Evolutionary conservation across 2,329 filamentous ascomycete genomes (phyloP).

Genomic region (Teratosphaeria nubilosa): DNA sequence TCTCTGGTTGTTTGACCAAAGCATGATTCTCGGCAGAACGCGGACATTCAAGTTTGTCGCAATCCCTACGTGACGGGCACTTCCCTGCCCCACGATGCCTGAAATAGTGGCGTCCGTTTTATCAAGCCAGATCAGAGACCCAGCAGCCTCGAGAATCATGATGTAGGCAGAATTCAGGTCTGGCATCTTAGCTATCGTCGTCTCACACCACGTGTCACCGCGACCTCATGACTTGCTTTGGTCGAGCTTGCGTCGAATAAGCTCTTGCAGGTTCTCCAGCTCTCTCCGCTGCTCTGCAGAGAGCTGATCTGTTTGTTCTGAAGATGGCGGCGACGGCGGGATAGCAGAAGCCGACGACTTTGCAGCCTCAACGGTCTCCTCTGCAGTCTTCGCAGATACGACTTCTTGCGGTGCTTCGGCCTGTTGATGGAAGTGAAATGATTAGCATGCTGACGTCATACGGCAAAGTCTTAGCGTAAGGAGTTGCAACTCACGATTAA

Average conservation of each 20-base stretch:
- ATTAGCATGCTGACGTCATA: constrained; percentile 21
- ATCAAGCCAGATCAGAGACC: neutral
- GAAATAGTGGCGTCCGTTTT: neutral
- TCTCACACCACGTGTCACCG: neutral
- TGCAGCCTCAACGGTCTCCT: constrained; percentile 16
- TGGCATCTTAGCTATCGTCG: neutral
- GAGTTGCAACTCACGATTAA: constrained; percentile 48
- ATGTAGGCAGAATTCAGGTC: neutral
- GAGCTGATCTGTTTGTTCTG: constrained; percentile 24
- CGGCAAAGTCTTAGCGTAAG: constrained; percentile 8
- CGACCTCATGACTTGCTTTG: constrained; percentile 17
- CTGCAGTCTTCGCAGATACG: constrained; percentile 28
- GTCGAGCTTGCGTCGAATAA: constrained; percentile 25
- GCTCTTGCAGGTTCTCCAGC: constrained; percentile 25
- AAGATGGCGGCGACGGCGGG: constrained; percentile 18
- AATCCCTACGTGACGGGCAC: neutral
- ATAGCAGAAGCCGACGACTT: constrained; percentile 14
- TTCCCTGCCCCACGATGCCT: neutral
- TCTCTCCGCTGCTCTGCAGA: constrained; percentile 26
- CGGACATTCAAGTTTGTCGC: neutral
- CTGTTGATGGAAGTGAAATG: constrained; percentile 17
- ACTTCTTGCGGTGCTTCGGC: constrained; percentile 34
- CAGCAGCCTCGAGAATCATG: neutral
- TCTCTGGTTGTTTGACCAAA: neutral
- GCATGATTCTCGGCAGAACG: neutral